Evolutionary conservation across 331 rosid genomes (phyloP), one percentile per base, ranked within the genome.

Genomic region (Spiraea crenata): DNA sequence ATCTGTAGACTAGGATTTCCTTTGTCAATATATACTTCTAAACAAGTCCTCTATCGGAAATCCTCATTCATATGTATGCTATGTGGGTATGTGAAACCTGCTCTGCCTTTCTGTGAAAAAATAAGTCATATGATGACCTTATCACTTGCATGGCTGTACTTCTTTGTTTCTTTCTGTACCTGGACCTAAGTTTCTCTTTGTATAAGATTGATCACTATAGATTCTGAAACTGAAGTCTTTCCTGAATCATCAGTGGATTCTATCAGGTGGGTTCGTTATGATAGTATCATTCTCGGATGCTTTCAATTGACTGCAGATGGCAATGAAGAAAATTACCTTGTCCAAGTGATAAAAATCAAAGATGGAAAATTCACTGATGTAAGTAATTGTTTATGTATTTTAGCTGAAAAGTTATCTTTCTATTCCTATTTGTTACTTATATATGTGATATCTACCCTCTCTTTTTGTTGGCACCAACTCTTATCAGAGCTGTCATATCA

Each of bases 281-380:
- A 93, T 83, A 86, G 91, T 79, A 89, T 93, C 81, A 62, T 90
- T 65, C 57, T 93, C 55, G 99, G 99, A 84, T 91, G 95, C 81
- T 81, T 93, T 81, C 89, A 89, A 87, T 78, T 87, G 66, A 76
- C 84, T 80, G 89, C 75, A 57, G 92, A 83, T 56, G 96, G 91
- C 38, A 70, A 74, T 51, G 97, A 87, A 85, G 91, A 91, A 83
- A 82, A 81, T 84, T 93, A 93, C 83, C 75, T 82, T 67, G 79
- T 93, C 78, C 97, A 83, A 80, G 90, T 89, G 74, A 88, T 93
- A 77, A 81, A 79, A 85, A 80, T 90, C 75, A 83, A 38, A 73
- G 82, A 65, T 76, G 97, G 95, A 59, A 84, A 87, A 72, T 73
- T 93, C 77, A 74, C 81, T 78, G 87, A 90, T 56, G 98, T 93